Conservation (phyloP, 2,329 filamentous ascomycete species). For the Fusarium hainanense region DNA sequence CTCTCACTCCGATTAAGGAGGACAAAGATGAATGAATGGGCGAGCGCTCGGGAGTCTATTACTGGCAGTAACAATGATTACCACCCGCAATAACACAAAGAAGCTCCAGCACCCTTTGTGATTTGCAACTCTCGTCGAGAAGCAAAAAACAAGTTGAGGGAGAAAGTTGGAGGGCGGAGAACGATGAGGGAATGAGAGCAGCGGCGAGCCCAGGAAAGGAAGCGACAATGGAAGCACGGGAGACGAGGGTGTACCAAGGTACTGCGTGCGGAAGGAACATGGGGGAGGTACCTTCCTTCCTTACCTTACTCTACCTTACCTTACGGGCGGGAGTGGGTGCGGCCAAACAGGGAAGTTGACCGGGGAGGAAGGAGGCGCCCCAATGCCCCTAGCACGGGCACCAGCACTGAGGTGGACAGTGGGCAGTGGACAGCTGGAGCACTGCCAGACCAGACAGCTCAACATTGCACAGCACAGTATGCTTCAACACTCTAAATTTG, state of each 20-base stretch:
- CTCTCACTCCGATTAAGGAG: constrained; percentile 38
- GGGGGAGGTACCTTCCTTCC: constrained; percentile 19
- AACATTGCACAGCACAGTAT: constrained; percentile 27
- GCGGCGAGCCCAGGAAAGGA: constrained; percentile 42
- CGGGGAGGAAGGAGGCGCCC: constrained; percentile 34
- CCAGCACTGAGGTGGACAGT: background rate
- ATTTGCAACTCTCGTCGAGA: constrained; percentile 47
- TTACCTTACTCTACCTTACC: constrained; percentile 13
- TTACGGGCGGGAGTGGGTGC: constrained; percentile 44
- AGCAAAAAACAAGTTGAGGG: constrained; percentile 44
- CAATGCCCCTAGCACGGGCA: constrained; percentile 9
- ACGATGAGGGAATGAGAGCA: constrained; percentile 48
- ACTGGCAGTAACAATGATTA: constrained; percentile 37
- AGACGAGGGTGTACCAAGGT: constrained; percentile 46
- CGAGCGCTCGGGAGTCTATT: constrained; percentile 21
- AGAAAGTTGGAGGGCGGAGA: constrained; percentile 50
- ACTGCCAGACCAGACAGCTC: constrained; percentile 30
- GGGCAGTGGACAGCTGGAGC: background rate
- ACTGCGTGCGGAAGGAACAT: constrained; percentile 35
- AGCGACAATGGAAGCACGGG: constrained; percentile 31
- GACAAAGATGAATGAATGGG: constrained; percentile 26
- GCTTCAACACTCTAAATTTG: constrained; percentile 27
- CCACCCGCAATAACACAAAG: constrained; percentile 37
- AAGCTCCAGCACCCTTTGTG: constrained; percentile 39
- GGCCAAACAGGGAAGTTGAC: constrained; percentile 46